phyloP scores from a whole-genome alignment of 768 basidiomycete species.

The Daedaleopsis sinensis region DNA sequence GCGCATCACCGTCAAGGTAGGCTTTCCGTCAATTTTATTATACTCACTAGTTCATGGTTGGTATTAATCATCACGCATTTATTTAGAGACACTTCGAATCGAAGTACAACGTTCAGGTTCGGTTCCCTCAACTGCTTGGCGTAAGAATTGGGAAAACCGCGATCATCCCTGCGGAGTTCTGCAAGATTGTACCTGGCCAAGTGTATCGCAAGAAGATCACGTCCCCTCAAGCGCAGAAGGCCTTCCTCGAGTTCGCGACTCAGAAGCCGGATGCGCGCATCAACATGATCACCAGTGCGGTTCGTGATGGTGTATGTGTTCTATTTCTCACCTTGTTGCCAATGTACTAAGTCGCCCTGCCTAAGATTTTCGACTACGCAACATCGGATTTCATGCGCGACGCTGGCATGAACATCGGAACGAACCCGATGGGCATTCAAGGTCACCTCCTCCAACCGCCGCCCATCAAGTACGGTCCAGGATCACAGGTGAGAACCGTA shows the following conservation, averaged over 20 bases:
- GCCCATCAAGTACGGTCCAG: neutral
- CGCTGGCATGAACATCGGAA: slow-evolving; percentile 41
- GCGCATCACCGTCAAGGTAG: slow-evolving; percentile 44
- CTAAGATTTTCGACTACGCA: slow-evolving; percentile 37
- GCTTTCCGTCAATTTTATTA: too few species aligned
- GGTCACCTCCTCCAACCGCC: slow-evolving; percentile 23
- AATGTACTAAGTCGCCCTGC: too few species aligned
- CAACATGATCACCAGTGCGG: too few species aligned
- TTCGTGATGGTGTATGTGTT: slow-evolving; percentile 23
- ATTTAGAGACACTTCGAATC: slow-evolving; percentile 35
- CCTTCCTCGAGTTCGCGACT: slow-evolving; percentile 52
- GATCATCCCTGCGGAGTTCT: slow-evolving; percentile 54
- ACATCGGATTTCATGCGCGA: slow-evolving; percentile 47
- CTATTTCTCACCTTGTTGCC: neutral
- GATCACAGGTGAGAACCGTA: too few species aligned
- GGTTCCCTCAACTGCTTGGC: slow-evolving; percentile 11
- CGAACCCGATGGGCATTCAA: slow-evolving; percentile 12
- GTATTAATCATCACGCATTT: neutral
- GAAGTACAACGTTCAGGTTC: slow-evolving; percentile 12
- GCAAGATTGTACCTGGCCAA: slow-evolving; percentile 48
- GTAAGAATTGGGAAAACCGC: slow-evolving; percentile 16
- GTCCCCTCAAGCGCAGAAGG: slow-evolving; percentile 38
- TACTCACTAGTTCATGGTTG: neutral
- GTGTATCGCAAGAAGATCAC: slow-evolving; percentile 50
- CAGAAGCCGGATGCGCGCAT: slow-evolving; percentile 49